Conservation (phyloP, 1,139 yeast species). For the Protomyces pachydermus region DNA sequence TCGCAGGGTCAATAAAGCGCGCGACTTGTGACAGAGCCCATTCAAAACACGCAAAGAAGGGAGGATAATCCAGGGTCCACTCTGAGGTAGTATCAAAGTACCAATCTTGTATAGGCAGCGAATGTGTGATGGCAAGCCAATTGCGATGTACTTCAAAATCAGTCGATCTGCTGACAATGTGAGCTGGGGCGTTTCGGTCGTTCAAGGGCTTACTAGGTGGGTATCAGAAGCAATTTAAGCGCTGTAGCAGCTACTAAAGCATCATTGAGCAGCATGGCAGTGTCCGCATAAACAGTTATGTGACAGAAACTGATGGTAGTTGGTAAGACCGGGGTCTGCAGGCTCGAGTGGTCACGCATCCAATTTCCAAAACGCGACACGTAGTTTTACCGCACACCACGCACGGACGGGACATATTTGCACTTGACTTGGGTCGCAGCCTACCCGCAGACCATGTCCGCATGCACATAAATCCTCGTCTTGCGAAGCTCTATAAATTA, state of each 20-base stretch:
- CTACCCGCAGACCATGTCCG: no score
- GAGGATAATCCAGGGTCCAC: conserved; percentile 98
- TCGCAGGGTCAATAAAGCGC: conserved; percentile 43
- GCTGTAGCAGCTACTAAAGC: conserved; percentile 13
- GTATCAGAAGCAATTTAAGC: conserved; percentile 40
- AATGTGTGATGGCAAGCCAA: conserved; percentile 87
- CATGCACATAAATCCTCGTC: no score
- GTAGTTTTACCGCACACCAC: no score
- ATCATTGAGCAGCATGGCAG: not conserved
- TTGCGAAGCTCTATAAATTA: no score
- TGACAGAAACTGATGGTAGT: not conserved
- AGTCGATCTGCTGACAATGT: conserved; percentile 54
- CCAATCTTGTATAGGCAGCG: conserved; percentile 76
- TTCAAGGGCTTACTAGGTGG: conserved; percentile 38
- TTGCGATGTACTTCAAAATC: conserved; percentile 97
- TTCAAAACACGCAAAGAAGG: conserved; percentile 93
- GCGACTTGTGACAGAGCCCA: conserved; percentile 76
- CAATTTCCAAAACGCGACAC: no score
- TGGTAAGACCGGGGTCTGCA: not conserved
- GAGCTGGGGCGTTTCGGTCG: not conserved
- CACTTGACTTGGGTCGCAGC: no score
- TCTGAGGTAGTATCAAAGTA: conserved; percentile 73
- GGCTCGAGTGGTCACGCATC: no score
- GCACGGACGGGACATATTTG: no score
- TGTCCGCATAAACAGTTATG: not conserved